Conservation (phyloP, 2,329 filamentous ascomycete genomes). For the Dendryphion nanum region DNA sequence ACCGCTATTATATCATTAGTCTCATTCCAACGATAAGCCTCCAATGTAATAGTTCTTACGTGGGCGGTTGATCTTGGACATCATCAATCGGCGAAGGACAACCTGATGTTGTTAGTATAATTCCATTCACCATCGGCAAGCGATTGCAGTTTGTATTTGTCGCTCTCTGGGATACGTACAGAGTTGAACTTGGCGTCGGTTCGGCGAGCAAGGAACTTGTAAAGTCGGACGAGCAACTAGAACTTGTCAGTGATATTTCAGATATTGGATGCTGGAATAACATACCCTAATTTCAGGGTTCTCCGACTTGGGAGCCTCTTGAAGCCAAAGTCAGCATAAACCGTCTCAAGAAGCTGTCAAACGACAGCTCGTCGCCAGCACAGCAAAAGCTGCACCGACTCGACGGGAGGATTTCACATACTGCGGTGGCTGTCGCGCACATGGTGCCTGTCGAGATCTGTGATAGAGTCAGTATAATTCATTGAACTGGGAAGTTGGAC, state of each 20-base stretch:
- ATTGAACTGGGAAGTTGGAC: too few relatives aligned
- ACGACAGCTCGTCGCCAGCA: constrained; percentile 39
- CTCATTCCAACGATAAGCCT: neutral
- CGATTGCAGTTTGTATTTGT: too few relatives aligned
- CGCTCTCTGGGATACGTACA: too few relatives aligned
- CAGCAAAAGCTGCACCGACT: constrained; percentile 37
- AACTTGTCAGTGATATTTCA: neutral
- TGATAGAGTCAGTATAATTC: too few relatives aligned
- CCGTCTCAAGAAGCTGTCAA: constrained; percentile 41
- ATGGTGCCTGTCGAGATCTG: constrained; percentile 58
- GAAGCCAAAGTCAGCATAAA: too few relatives aligned
- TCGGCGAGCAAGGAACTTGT: constrained; percentile 95
- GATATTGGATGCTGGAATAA: too few relatives aligned
- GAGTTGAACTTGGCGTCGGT: too few relatives aligned
- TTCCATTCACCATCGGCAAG: too few relatives aligned
- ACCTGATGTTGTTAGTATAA: too few relatives aligned
- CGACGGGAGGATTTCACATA: constrained; percentile 39
- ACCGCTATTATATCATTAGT: constrained; percentile 53
- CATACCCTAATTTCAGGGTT: too few relatives aligned
- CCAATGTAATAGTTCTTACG: constrained; percentile 24
- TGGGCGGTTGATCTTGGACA: constrained; percentile 93
- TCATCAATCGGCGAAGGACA: constrained; percentile 94
- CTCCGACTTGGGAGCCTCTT: too few relatives aligned
- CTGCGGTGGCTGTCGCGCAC: constrained; percentile 69
- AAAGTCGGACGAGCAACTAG: constrained; percentile 92